Conservation (phyloP, 2,329 filamentous ascomycete species). For the Aspergillus luchuensis region DNA sequence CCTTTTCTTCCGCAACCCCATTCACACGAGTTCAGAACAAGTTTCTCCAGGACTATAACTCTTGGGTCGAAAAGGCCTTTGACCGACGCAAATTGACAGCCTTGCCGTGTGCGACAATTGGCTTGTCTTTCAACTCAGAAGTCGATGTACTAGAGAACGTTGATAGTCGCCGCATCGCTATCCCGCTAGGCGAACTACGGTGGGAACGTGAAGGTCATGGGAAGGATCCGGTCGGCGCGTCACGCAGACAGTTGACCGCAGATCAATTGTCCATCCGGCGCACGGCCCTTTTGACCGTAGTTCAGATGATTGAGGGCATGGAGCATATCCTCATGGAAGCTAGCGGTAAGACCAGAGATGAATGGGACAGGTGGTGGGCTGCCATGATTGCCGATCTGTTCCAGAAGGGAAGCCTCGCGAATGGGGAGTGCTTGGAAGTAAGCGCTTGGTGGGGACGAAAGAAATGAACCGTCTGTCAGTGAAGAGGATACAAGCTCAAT, state of each 20-base stretch:
- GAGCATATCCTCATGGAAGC: conserved; percentile 80
- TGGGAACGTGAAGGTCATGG: conserved; percentile 74
- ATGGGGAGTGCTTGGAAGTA: conserved; percentile 78
- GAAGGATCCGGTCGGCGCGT: conserved; percentile 32
- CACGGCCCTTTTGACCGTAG: conserved; percentile 77
- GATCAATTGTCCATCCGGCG: conserved; percentile 73
- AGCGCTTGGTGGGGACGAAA: conserved; percentile 67
- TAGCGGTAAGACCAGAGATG: conserved; percentile 83
- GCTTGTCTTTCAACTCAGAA: conserved; percentile 78
- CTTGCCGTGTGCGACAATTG: conserved; percentile 76
- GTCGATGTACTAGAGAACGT: conserved; percentile 69
- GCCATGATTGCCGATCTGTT: conserved; percentile 85
- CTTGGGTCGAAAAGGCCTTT: conserved; percentile 76
- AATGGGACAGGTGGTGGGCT: conserved; percentile 88
- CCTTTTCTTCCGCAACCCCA: conserved; percentile 78
- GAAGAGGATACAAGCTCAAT: conserved; percentile 18
- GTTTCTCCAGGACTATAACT: conserved; percentile 80
- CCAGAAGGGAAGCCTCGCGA: conserved; percentile 74
- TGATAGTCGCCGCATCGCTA: conserved; percentile 75
- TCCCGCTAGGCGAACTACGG: conserved; percentile 79
- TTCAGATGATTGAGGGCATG: conserved; percentile 81
- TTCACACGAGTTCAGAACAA: conserved; percentile 79
- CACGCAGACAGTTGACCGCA: conserved; percentile 58
- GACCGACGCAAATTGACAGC: conserved; percentile 69
- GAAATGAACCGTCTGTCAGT: conserved; percentile 36